Evolutionary conservation across 768 basidiomycete genomes (phyloP).

Genomic region (Holtermanniella nyarrowii): DNA sequence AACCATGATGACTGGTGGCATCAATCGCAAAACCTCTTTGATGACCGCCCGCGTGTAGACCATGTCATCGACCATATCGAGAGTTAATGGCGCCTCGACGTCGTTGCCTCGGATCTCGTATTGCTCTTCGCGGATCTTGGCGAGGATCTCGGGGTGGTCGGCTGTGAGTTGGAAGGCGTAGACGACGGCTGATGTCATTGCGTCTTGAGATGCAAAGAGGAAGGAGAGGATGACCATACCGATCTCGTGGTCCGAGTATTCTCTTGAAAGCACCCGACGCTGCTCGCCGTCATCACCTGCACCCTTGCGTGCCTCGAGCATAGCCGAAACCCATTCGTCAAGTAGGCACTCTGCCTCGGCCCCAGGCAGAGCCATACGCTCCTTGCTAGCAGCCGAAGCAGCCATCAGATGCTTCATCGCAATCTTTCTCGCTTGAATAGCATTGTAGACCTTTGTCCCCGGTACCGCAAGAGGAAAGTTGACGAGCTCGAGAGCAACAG

Average conservation of each 20-base stretch:
- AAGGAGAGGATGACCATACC: conserved; percentile 94
- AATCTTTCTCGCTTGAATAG: conserved; percentile 77
- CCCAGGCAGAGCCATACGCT: conserved; percentile 64
- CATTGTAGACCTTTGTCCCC: conserved; percentile 91
- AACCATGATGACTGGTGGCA: conserved; percentile 95
- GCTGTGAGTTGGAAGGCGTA: conserved; percentile 94
- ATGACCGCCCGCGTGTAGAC: conserved; percentile 82
- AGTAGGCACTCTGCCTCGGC: conserved; percentile 74
- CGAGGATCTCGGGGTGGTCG: conserved; percentile 77
- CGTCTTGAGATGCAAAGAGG: conserved; percentile 92
- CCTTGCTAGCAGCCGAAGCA: conserved; percentile 70
- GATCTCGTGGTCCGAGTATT: conserved; percentile 91
- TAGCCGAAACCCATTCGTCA: conserved; percentile 76
- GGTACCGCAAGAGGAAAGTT: conserved; percentile 94
- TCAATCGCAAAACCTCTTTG: conserved; percentile 81
- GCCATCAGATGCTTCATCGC: conserved; percentile 58
- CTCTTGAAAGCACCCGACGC: conserved; percentile 48
- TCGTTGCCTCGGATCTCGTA: conserved; percentile 69
- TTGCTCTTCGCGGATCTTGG: conserved; percentile 86
- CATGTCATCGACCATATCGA: conserved; percentile 88
- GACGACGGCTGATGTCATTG: conserved; percentile 93
- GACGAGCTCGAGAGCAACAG: conserved; percentile 88
- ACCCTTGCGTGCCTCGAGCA: conserved; percentile 49
- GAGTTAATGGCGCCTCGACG: conserved; percentile 60
- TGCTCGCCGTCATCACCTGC: conserved; percentile 49